Base-by-base conservation (phyloP, 495 filamentous ascomycete species). In the Aspergillus taichungensis region DNA sequence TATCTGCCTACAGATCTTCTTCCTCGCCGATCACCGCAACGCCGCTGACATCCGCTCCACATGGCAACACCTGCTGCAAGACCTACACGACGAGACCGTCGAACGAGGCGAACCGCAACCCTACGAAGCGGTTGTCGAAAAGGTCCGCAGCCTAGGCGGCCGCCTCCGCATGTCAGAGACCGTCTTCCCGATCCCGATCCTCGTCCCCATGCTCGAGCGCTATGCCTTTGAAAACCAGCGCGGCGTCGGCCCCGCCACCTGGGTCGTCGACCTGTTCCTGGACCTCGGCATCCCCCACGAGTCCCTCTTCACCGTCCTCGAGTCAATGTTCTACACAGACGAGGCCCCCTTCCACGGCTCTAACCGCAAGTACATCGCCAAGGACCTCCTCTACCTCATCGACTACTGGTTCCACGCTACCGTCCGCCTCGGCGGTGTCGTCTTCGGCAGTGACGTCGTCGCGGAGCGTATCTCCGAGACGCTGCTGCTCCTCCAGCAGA, bases 1-100 rank as follows among this genome's bases (percentile, higher is more conserved):
- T 59, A 79, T 99, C 45, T 94, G 84, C 61, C 79, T 99, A 14
- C 73, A 86, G 40, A 94, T 97, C 54, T 97, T 86, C 67, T 83
- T 87, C 63, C 71, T 80, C 0, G 90, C 89, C 29, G 85, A 96
- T 63, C 84, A 90, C 69, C 84, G 89, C 52, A 91, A 89, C 56
- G 72, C 80, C 7, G 78, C 82, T 40, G 82, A 90, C 61, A 88
- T 99, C 59, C 70, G 70, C 43, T 68, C 81, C 41, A 91, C 87
- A 18, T 99, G 92, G 92, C 74, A 83, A 54, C 80, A 82, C 46
- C 74, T 95, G 18, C 78, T 98, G 49, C 75, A 84, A 24, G 67
- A 77, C 42, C 74, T 76, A 6, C 85, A 94, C 60, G 64, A 75
- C 30, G 71, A 82, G n/a, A 78, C 84, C 6, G 60, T 73, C 29